Base-by-base conservation (phyloP, 805 yeast genomes). In the Cyberlindnera galapagoensis region DNA sequence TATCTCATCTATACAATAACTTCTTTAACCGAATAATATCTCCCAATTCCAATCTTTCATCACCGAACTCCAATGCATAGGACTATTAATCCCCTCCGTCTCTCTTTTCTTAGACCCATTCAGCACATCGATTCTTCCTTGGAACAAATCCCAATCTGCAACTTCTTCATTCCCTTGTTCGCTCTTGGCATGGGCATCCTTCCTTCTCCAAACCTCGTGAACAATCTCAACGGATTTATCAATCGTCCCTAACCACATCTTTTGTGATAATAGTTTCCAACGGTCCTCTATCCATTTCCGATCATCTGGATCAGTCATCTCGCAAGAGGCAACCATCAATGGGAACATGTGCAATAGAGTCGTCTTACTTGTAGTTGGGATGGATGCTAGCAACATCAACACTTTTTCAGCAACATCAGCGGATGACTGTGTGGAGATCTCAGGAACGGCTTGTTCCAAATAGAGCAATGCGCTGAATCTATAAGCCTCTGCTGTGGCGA, bases 31-130 rank as follows among this genome's bases (percentile, higher is more conserved):
- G 31, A 79, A 58, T 21, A 78, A 51, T 8, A 79, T 79, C 49
- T 79, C 85, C 83, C 85, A 76, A 1, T 76, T 76, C 85, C 86
- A 78, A 42, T 79, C 84, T 44, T 71, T 68, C 84, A 79, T 79
- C 11, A 79, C 74, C 0, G 71, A 59, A 35, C 75, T 71, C 86
- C 86, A 79, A 51, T 79, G 84, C 6, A 75, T 55, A 57, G 70
- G 63, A 19, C 73, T 65, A 28, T 60, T 58, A 25, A 74, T 60
- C 2, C 69, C 69, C 21, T 60, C 62, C 21, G 60, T 65, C 10
- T 59, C 60, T 9, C 59, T 40, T 20, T 40, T 39, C 33, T 44
- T 45, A 10, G 26, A 30, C 7, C 45, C 39, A 4, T 43, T 46
- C 21, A 48, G 26, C 2, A 40, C 43, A 24, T 47, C 52, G 9